phyloP scores from a whole-genome alignment of 2,329 filamentous ascomycete species.

The Clonostachys rosea region DNA sequence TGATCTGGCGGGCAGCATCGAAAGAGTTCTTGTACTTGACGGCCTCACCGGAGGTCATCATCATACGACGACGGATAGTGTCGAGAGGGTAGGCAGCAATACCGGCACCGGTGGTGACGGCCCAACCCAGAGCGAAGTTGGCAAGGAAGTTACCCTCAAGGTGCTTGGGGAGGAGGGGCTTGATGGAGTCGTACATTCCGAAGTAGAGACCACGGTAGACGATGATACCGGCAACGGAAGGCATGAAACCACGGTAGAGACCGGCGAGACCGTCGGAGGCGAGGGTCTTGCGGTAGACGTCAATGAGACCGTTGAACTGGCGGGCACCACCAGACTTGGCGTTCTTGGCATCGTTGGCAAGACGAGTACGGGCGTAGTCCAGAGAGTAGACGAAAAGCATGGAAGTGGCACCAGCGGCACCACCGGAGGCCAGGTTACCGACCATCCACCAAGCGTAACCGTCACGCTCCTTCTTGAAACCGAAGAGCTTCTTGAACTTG shows the following conservation, averaged over 20 bases:
- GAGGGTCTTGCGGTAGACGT: slow-evolving; percentile 99
- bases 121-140: slow-evolving; percentile 97
- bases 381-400: slow-evolving; percentile 99
- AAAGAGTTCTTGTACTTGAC: slow-evolving; percentile 99
- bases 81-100: slow-evolving; percentile 99
- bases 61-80: slow-evolving; percentile 99
- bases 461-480: slow-evolving; percentile 99
- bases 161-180: slow-evolving; percentile 88
- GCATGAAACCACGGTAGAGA: slow-evolving; percentile 99
- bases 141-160: slow-evolving; percentile 99
- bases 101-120: slow-evolving; percentile 99
- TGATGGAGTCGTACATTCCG: slow-evolving; percentile 99
- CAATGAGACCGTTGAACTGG: slow-evolving; percentile 99
- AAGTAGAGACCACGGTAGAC: slow-evolving; percentile 99
- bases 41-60: slow-evolving; percentile 97
- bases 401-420: slow-evolving; percentile 99
- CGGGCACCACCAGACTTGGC: slow-evolving; percentile 95
- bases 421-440: slow-evolving; percentile 99
- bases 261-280: slow-evolving; percentile 97
- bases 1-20: slow-evolving; percentile 93
- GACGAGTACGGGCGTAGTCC: slow-evolving; percentile 99
- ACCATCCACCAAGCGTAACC: slow-evolving; percentile 99
- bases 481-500: slow-evolving; percentile 99
- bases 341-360: slow-evolving; percentile 99
- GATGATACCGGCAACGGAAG: slow-evolving; percentile 97